These are phyloP conservation scores for Ganoderma resinaceum DNA, from an alignment of 1,284 basidiomycete genomes.

Conservation along the genomic window DNA sequence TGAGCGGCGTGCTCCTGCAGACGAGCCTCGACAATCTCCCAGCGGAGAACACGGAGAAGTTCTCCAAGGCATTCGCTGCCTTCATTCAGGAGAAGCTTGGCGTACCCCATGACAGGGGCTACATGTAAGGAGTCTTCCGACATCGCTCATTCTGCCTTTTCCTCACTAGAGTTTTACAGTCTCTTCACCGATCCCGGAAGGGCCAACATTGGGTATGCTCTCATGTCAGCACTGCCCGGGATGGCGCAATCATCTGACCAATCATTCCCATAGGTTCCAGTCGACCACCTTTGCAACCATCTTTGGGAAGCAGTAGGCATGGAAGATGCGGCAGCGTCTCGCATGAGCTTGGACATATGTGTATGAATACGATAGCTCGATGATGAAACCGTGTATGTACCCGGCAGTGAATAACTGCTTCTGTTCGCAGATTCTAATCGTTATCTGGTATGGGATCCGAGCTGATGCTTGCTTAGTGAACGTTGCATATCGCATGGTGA, in stretches of 20 bases:
- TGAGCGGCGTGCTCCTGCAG: slow-evolving; percentile 40
- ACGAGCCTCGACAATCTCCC: slow-evolving; percentile 62
- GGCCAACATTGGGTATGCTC: slow-evolving; percentile 58
- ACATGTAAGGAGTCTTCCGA: slow-evolving; percentile 49
- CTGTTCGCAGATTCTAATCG: background rate
- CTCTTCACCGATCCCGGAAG: slow-evolving; percentile 66
- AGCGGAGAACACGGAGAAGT: slow-evolving; percentile 53
- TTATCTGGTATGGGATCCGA: background rate
- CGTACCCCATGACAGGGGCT: slow-evolving; percentile 58
- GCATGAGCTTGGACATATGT: background rate
- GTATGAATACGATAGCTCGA: background rate
- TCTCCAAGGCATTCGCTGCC: slow-evolving; percentile 60
- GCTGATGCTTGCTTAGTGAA: no score
- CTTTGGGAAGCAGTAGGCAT: slow-evolving; percentile 40
- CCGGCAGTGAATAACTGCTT: background rate
- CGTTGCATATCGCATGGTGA: no score
- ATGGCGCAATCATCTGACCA: background rate
- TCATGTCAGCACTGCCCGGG: background rate
- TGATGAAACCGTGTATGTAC: background rate
- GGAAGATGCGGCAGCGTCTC: background rate
- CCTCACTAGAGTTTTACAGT: slow-evolving; percentile 38
- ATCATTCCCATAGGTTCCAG: slow-evolving; percentile 42
- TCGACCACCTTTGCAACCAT: slow-evolving; percentile 58
- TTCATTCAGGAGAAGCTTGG: slow-evolving; percentile 62
- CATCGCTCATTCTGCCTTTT: background rate